Evolutionary conservation across 2,329 filamentous ascomycete species (phyloP).

Genomic region (Arthrobotrys sinensis): DNA sequence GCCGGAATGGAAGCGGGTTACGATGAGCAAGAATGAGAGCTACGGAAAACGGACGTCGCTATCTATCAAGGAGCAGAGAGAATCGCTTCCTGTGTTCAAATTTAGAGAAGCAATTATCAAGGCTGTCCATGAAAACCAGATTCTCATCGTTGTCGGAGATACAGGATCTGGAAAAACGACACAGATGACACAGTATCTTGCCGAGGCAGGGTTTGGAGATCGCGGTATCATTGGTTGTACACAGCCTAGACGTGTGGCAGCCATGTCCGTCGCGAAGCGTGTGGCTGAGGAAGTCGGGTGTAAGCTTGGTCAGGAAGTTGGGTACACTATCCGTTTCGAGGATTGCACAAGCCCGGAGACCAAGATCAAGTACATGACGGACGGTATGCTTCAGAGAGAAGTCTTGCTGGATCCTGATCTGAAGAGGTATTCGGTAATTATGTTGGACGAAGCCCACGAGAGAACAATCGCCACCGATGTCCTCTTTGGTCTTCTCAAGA

Average conservation of each 20-base stretch:
- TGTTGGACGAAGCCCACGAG: slow-evolving; percentile 98
- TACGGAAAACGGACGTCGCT: slow-evolving; percentile 89
- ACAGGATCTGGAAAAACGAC: slow-evolving; percentile 98
- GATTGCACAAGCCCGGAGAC: slow-evolving; percentile 90
- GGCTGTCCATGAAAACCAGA: slow-evolving; percentile 87
- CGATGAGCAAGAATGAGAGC: slow-evolving; percentile 83
- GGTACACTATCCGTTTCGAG: slow-evolving; percentile 97
- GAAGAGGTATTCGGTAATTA: slow-evolving; percentile 92
- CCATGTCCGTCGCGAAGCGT: slow-evolving; percentile 97
- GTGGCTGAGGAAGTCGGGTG: slow-evolving; percentile 97
- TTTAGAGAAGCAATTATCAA: slow-evolving; percentile 91
- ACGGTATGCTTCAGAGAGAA: slow-evolving; percentile 97
- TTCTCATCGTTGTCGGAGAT: slow-evolving; percentile 96
- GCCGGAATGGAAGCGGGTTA: slow-evolving; percentile 92
- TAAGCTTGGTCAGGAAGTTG: slow-evolving; percentile 89
- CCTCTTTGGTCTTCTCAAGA: slow-evolving; percentile 89
- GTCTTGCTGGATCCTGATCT: slow-evolving; percentile 92
- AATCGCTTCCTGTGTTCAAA: slow-evolving; percentile 87
- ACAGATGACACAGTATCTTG: slow-evolving; percentile 93
- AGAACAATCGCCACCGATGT: slow-evolving; percentile 96
- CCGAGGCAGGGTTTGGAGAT: slow-evolving; percentile 90
- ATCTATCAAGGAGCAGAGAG: slow-evolving; percentile 94
- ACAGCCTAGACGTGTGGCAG: slow-evolving; percentile 94
- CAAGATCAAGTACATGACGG: slow-evolving; percentile 99
- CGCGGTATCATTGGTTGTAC: slow-evolving; percentile 94